phyloP scores from a whole-genome alignment of 2,329 filamentous ascomycete species.

The Phialemoniopsis sp. region DNA sequence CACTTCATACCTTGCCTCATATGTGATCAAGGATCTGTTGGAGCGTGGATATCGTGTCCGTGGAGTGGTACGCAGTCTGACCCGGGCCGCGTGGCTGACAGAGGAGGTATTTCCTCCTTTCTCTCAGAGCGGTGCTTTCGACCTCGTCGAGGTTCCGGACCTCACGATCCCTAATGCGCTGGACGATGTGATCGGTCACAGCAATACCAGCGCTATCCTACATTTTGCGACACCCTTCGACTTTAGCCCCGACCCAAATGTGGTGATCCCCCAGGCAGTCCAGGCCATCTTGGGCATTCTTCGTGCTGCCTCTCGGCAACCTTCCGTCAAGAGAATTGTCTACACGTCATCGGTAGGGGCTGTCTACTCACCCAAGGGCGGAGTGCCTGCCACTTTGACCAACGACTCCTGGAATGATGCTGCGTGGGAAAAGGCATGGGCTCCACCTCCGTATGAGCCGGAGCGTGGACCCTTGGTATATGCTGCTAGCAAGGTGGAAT shows the following conservation, averaged over 20 bases:
- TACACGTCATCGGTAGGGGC: conserved; percentile 29
- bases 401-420: conserved; percentile 14
- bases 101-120: conserved; percentile 19
- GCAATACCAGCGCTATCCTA: too few species aligned
- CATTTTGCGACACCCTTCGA: conserved; percentile 31
- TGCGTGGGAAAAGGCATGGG: conserved; percentile 9
- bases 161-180: conserved; percentile 19
- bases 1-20: conserved; percentile 34
- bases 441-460: conserved; percentile 4
- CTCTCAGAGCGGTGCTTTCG: conserved; percentile 27
- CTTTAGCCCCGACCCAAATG: conserved; percentile 28
- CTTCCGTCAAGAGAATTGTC: conserved; percentile 33
- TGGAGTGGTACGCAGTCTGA: conserved; percentile 31
- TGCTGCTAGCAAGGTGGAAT: conserved; percentile 9
- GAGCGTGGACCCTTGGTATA: conserved; percentile 7
- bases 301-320: conserved; percentile 24
- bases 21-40: conserved; percentile 32
- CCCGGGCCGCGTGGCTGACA: conserved; percentile 17
- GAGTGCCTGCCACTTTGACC: conserved; percentile 10
- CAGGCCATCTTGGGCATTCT: conserved; percentile 20
- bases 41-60: conserved; percentile 35
- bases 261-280: conserved; percentile 28
- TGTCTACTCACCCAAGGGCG: conserved; percentile 10
- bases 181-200: conserved; percentile 18
- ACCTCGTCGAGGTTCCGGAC: conserved; percentile 25